Evolutionary conservation across 306 rosid genomes (phyloP).

Genomic region (Vicia faba): DNA sequence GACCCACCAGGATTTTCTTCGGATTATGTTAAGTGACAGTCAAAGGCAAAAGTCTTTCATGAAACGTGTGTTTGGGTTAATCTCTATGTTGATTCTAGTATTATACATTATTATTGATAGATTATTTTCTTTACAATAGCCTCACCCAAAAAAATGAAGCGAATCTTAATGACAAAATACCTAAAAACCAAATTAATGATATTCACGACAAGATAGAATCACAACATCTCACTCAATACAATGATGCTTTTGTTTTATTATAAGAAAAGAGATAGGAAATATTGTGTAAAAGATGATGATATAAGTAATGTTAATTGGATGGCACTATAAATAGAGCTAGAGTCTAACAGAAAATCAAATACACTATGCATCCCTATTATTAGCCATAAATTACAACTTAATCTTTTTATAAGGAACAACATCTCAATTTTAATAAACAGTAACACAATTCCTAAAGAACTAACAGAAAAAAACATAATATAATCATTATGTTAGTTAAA

Average conservation of each 20-base stretch:
- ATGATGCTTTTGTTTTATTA: constrained; percentile 10
- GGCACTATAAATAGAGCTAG: constrained; percentile 1
- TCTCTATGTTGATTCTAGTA: constrained; percentile 4
- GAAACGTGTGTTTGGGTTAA: constrained; percentile 11
- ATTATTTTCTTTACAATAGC: constrained; percentile 12
- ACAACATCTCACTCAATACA: constrained; percentile 10
- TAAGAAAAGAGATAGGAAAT: constrained; percentile 12
- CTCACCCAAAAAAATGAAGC: neutral
- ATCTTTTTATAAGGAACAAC: neutral
- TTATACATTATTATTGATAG: neutral
- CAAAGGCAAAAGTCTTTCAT: constrained; percentile 1
- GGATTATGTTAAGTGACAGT: constrained; percentile 2
- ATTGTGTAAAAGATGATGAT: neutral
- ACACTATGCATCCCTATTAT: neutral
- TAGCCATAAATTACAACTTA: neutral
- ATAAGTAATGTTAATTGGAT: neutral
- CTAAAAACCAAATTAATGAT: constrained; percentile 2
- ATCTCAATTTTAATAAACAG: neutral
- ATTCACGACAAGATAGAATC: constrained; percentile 11
- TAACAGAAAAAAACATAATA: too few species aligned
- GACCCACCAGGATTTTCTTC: constrained; percentile 1
- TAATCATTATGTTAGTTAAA: too few species aligned
- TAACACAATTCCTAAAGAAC: neutral
- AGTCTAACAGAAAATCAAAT: constrained; percentile 10
- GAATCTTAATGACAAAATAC: constrained; percentile 10